phyloP scores from a whole-genome alignment of 2,329 filamentous ascomycete species.

The Hypoxylon sp. region DNA sequence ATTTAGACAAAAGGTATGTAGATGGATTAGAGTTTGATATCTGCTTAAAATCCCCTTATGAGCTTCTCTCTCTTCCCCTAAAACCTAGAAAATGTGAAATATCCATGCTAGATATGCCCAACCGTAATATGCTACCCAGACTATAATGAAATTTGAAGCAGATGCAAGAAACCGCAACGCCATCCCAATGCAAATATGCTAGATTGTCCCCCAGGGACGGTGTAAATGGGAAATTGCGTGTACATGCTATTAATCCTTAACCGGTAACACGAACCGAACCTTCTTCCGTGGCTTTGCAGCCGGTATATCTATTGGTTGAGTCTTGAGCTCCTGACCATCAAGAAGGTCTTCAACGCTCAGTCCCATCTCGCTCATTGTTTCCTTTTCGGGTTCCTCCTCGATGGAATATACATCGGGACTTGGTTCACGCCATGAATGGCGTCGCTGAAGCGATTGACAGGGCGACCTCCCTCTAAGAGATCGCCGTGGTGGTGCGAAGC shows the following conservation, averaged over 20 bases:
- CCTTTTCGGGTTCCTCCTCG: slow-evolving; percentile 71
- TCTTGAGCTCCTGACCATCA: slow-evolving; percentile 48
- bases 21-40: slow-evolving; percentile 37
- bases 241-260: slow-evolving; percentile 54
- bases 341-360: slow-evolving; percentile 54
- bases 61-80: slow-evolving; percentile 8
- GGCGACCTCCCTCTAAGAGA: slow-evolving; percentile 53
- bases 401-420: slow-evolving; percentile 74
- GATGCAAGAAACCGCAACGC: slow-evolving; percentile 41
- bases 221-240: slow-evolving; percentile 26
- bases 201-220: slow-evolving; percentile 16
- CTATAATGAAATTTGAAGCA: slow-evolving; percentile 27
- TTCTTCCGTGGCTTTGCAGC: slow-evolving; percentile 68
- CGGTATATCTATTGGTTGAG: slow-evolving; percentile 59
- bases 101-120: slow-evolving; percentile 33
- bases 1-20: slow-evolving; percentile 17
- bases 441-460: slow-evolving; percentile 58
- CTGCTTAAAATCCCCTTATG: slow-evolving; percentile 17
- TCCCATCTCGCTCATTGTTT: slow-evolving; percentile 62
- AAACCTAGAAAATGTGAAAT: slow-evolving; percentile 22
- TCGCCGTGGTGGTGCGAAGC: slow-evolving; percentile 55
- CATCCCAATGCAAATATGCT: slow-evolving; percentile 38
- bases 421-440: slow-evolving; percentile 69
- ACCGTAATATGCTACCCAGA: slow-evolving; percentile 34
- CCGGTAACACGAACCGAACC: slow-evolving; percentile 69